These are phyloP conservation scores for Diplodia scrobiculata DNA, from an alignment of 2,329 filamentous ascomycete genomes.

Conservation along the genomic window DNA sequence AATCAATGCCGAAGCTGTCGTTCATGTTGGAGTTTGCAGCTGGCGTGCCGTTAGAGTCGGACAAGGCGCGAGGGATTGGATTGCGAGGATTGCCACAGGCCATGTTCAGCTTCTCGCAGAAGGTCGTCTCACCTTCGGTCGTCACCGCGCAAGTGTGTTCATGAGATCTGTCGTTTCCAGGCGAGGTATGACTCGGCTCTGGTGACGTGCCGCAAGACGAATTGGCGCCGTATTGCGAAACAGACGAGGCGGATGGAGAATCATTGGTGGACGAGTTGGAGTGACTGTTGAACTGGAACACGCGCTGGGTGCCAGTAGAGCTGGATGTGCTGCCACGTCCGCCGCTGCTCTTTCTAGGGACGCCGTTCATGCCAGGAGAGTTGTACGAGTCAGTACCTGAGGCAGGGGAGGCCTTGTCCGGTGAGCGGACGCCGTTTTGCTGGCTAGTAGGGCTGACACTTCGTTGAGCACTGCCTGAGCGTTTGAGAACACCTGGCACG, in stretches of 20 bases:
- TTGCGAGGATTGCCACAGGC: conserved; percentile 58
- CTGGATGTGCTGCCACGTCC: conserved; percentile 43
- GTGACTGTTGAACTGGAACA: conserved; percentile 56
- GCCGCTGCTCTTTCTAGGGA: conserved; percentile 35
- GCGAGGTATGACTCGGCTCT: conserved; percentile 73
- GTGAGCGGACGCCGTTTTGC: conserved; percentile 16
- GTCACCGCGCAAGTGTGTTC: conserved; percentile 57
- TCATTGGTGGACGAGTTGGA: conserved; percentile 49
- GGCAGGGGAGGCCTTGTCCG: conserved; percentile 19
- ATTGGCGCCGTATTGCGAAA: conserved; percentile 54
- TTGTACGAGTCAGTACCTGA: conserved; percentile 4
- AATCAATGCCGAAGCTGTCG: conserved; percentile 63
- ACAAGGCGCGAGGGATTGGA: conserved; percentile 55
- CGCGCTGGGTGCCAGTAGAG: conserved; percentile 48
- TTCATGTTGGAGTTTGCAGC: conserved; percentile 37
- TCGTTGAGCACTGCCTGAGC: conserved; percentile 40
- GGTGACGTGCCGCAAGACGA: conserved; percentile 75
- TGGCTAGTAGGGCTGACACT: conserved; percentile 45
- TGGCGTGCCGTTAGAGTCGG: conserved; percentile 47
- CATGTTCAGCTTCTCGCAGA: conserved; percentile 60
- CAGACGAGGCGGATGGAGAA: conserved; percentile 56
- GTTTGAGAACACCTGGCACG: conserved; percentile 35
- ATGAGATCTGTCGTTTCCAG: conserved; percentile 61
- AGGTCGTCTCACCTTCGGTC: conserved; percentile 56
- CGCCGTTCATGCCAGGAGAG: conserved; percentile 33